Percentiles rank a stretch among this genome's conserved stretches.
These are phyloP conservation scores for Dipodascopsis tothii DNA, from an alignment of 805 yeast species.

Conservation along the genomic window DNA sequence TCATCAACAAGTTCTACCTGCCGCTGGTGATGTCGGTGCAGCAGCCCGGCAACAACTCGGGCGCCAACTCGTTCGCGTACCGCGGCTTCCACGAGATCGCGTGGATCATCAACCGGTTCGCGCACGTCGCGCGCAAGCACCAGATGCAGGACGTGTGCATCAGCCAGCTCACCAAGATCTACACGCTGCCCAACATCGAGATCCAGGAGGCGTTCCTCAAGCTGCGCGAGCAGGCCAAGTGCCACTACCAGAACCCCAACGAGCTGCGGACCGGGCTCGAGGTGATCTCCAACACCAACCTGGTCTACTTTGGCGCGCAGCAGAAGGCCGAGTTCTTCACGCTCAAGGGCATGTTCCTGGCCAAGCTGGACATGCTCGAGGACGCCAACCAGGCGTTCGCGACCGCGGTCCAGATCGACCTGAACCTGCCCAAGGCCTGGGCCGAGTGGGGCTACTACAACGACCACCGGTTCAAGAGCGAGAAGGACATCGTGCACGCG, in stretches of 20 bases:
- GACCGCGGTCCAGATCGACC: conserved; percentile 92
- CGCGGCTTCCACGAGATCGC: conserved; percentile 98
- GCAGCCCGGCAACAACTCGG: conserved; percentile 36
- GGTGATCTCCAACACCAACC: conserved; percentile 90
- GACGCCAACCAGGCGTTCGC: conserved; percentile 98
- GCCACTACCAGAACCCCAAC: conserved; percentile 85
- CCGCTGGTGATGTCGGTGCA: conserved; percentile 84
- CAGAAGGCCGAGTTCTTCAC: conserved; percentile 98
- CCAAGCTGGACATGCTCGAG: conserved; percentile 79
- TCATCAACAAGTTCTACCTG: conserved; percentile 86
- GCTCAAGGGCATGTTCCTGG: conserved; percentile 93
- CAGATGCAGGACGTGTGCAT: conserved; percentile 95
- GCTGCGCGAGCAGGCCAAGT: conserved; percentile 92
- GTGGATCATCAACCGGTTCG: conserved; percentile 96
- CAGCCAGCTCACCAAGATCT: conserved; percentile 83
- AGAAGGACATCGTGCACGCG: conserved; percentile 77
- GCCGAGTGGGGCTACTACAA: conserved; percentile 98
- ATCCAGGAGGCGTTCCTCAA: conserved; percentile 96
- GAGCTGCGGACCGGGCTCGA: conserved; percentile 93
- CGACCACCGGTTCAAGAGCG: conserved; percentile 78
- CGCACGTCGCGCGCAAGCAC: conserved; percentile 96
- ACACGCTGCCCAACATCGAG: conserved; percentile 93
- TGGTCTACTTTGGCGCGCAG: conserved; percentile 92
- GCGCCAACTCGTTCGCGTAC: conserved; percentile 86
- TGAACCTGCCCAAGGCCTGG: conserved; percentile 95